Base-by-base conservation (phyloP, 1,284 basidiomycete species). In the Ustanciosporium gigantosporum region DNA sequence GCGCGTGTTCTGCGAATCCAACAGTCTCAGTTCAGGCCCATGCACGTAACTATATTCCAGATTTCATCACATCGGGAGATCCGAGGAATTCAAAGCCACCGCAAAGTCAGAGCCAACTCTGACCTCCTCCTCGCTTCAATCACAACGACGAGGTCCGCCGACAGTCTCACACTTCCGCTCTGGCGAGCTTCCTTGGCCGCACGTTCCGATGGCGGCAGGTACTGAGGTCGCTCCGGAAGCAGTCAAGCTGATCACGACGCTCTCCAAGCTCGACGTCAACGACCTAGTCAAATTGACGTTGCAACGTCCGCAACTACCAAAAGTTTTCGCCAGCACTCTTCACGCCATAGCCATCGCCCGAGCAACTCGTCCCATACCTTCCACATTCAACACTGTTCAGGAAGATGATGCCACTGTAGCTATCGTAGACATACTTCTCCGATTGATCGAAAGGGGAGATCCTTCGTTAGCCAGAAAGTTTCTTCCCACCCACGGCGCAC, bases 401-500 rank as follows among this genome's bases (percentile, higher is more conserved):
- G 36, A 9, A 13, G 9, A 37, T 22, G 36, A 21, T 9, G 6
- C 7, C 9, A 22, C 36, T 37, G 21, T 37, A 9, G 14, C 14
- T 13, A 9, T 23, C 41, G 46, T 58, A 24, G 38, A 51, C 13
- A 53, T 62, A 32, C 53, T 67, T 8, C 31, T 45, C 9, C 46
- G 45, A 3, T 46, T 61, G 31, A 51, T 67, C 42, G 55, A 62
- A 31, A 36, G 65, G 15, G 65, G 65, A 16, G 65, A 67, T 32
- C 65, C 65, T 8, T 62, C 65, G 7, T 41, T 67, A 15, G 58
- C 59, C 2, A 40, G 65, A 5, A 58, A 46, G 35, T 53, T 67
- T 21, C 43, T 67, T 5, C 65, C 65, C 11, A 55, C 53, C 2
- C 47, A 53, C 19, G 50, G 55, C 7, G 50, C 65, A 4, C 41